Evolutionary conservation across 2,329 filamentous ascomycete species (phyloP), one percentile per base, ranked within the genome.

Genomic region (Fusarium nisikadoi): DNA sequence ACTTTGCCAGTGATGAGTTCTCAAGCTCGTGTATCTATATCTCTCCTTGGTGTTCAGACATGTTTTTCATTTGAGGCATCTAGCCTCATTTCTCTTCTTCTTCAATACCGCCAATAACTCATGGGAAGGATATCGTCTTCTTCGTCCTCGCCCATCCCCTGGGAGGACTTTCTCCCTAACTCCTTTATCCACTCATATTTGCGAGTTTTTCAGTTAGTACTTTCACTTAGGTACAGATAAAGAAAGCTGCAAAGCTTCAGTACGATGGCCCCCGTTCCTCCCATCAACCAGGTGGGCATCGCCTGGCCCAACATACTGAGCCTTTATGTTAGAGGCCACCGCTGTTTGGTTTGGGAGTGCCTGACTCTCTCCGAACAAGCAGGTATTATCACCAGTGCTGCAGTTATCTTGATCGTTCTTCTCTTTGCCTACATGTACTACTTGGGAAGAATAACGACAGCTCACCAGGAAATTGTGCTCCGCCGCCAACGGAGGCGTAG

Each of bases 271-370:
- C 47, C 57, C 10, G 12, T 33, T 27, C 19, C 46, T 58, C 33
- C 57, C 16, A 11, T 35, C 20, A 12, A 10, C 20, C 35, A 35
- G 17, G 19, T 31, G 8, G 8, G 9, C 42, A 25, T 19, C 19
- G 8, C 39, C 23, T 39, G 23, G 42, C 55, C 27, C 8, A 29
- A 16, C 13, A 3, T 6, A 10, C 36, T 45, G 17, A 41, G 11
- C 8, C 31, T 60, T 33, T 23, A 31, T 10, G 35, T 23, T 23
- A 69, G 65, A 17, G 20, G 47, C 23, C 45, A 62, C 13, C 41
- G 60, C 12, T 84, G 80, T 65, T 65, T 71, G 6, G 79, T 81
- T 16, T 86, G 83, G 82, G 63, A 76, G 45, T 86, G 84, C 63
- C 76, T 85, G n/a, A 82, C 74, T 33, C 49, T 70, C 14, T 70